Base-by-base conservation (phyloP, 176 grass and related monocot genomes). In the Phyllostachys edulis region DNA sequence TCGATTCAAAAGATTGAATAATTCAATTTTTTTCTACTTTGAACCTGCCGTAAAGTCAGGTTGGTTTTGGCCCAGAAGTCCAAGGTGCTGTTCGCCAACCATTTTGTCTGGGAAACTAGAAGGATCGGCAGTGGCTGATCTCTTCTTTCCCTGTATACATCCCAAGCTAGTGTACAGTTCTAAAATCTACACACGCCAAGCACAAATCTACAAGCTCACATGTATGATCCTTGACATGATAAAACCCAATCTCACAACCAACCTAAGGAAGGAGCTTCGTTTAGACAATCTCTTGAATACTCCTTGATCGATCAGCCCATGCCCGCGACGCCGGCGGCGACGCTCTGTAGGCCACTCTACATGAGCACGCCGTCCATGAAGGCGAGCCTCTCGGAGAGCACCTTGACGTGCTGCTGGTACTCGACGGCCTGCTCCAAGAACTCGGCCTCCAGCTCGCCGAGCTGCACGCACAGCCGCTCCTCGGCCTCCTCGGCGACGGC, bases 371-470 rank as follows among this genome's bases (percentile, higher is more conserved):
- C 51, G 74, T 80, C 79, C 40, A 61, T 80, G 57, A 88, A 82
- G 32, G 85, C 89, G 73, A 97, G 90, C 54, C 79, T 50, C 69
- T 91, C 82, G 73, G 92, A 88, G 67, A 98, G 95, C 80, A 63
- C 82, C 82, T 85, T 82, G 54, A 95, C 84, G 9, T 67, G 90
- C 46, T 88, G 68, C 27, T 66, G 82, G 81, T 91, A 94, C 79
- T 68, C 89, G 17, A 86, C 24, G 32, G 92, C 95, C 55, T 92
- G 60, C 67, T 1, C 4, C 29, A 93, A 41, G 27, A 87, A 88
- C 87, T 97, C 92, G 0, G 92, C 92, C 84, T 97, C 92, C 40
- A 94, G 84, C 81, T 94, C 95, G 7, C 90, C 92, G 65, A 94
- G 87, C 84, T 97, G 78, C 67, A 81, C 82, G 65, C 90, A 93